Conservation (phyloP, 331 rosid genomes). For the Rosa hybrid region DNA sequence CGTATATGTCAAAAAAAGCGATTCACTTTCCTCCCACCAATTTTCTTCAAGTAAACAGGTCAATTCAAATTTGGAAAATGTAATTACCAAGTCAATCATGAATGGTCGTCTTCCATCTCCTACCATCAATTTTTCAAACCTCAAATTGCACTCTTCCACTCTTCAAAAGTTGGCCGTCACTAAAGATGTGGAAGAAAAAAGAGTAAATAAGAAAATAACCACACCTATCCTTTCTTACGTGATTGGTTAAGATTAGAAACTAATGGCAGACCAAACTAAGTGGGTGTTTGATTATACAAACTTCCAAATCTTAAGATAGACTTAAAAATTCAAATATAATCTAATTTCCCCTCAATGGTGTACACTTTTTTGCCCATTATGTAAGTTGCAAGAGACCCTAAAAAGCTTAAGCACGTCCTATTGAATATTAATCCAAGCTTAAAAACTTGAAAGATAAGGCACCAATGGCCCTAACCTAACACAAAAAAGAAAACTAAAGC, state of each 20-base stretch:
- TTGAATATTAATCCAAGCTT: not conserved
- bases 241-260: conserved; percentile 28
- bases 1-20: not conserved
- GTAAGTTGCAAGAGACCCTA: not conserved
- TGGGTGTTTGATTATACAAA: conserved; percentile 54
- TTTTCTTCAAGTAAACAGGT: conserved; percentile 15
- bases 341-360: conserved; percentile 14
- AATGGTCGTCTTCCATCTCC: conserved; percentile 27
- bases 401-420: conserved; percentile 14
- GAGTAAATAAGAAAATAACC: not conserved
- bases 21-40: not conserved
- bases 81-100: conserved; percentile 50
- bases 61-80: conserved; percentile 36
- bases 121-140: conserved; percentile 20
- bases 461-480: conserved; percentile 3
- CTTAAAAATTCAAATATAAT: conserved; percentile 27
- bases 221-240: not conserved
- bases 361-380: conserved; percentile 15
- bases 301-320: conserved; percentile 43
- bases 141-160: conserved; percentile 24
- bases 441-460: conserved; percentile 9
- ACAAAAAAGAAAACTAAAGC: conserved; percentile 7
- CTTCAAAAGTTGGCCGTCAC: conserved; percentile 45
- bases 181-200: conserved; percentile 2
- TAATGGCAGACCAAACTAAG: conserved; percentile 58